A percentile compares a stretch with the other conserved stretches of the same genome.
Conservation (phyloP, 805 yeast genomes). For the Lipomyces yamadae region DNA sequence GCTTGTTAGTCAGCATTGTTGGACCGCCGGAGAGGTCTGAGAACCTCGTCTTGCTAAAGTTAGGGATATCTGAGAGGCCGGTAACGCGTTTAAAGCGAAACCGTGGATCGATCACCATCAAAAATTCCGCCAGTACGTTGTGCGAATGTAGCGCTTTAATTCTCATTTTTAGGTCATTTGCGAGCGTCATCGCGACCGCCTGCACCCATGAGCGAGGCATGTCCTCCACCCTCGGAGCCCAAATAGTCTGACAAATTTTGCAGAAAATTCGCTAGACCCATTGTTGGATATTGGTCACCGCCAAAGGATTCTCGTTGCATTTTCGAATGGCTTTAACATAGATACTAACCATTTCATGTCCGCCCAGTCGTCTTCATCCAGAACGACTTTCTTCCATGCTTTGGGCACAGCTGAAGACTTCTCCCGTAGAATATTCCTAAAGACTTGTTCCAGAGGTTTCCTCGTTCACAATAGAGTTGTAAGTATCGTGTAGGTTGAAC, state of each 20-base stretch:
- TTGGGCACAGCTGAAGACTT: not conserved
- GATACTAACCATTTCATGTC: not conserved
- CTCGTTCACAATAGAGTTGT: conserved; percentile 5
- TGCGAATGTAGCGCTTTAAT: conserved; percentile 5
- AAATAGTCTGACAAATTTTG: not conserved
- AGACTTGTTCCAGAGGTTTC: conserved; percentile 2
- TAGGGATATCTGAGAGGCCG: not conserved
- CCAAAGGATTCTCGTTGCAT: not conserved
- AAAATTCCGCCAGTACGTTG: not conserved
- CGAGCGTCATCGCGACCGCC: conserved; percentile 5
- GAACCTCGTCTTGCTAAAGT: conserved; percentile 3
- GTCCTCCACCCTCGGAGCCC: conserved; percentile 3
- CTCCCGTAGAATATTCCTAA: not conserved
- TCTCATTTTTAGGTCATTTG: conserved; percentile 4
- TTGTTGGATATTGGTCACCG: not conserved
- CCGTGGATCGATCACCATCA: conserved; percentile 8
- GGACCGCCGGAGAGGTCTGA: conserved; percentile 5
- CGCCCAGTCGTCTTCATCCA: conserved; percentile 3
- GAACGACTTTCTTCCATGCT: conserved; percentile 1
- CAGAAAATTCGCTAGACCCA: not conserved
- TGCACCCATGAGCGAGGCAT: not conserved
- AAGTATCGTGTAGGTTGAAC: conserved; percentile 2
- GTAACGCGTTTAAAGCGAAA: not conserved
- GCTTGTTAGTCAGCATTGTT: conserved; percentile 9
- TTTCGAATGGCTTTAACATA: not conserved